These are phyloP conservation scores for Candida gigantensis DNA, from an alignment of 1,139 yeast genomes.

Conservation along the genomic window DNA sequence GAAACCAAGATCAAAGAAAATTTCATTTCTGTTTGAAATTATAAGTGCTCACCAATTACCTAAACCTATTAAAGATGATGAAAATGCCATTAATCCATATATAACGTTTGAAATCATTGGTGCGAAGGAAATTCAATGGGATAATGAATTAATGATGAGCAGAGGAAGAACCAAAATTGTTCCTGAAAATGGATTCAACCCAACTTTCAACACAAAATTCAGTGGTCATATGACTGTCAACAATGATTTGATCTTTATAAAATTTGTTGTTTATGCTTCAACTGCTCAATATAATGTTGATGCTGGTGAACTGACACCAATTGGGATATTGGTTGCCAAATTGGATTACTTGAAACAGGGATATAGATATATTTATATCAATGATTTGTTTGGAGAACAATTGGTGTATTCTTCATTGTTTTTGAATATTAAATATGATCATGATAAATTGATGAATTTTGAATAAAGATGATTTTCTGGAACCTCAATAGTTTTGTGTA, in stretches of 20 bases:
- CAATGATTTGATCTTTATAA: slow-evolving; percentile 36
- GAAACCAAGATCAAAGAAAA: slow-evolving; percentile 6
- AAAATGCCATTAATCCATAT: slow-evolving; percentile 54
- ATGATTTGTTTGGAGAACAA: slow-evolving; percentile 79
- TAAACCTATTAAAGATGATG: slow-evolving; percentile 45
- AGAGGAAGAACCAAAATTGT: slow-evolving; percentile 38
- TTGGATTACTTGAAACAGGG: slow-evolving; percentile 66
- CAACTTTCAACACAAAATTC: slow-evolving; percentile 69
- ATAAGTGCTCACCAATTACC: slow-evolving; percentile 89
- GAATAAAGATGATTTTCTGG: neutral
- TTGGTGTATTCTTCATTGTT: slow-evolving; percentile 77
- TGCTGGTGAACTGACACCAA: slow-evolving; percentile 29
- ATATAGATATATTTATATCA: slow-evolving; percentile 75
- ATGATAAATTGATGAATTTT: neutral
- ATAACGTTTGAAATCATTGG: slow-evolving; percentile 61
- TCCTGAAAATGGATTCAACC: slow-evolving; percentile 77
- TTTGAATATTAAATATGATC: slow-evolving; percentile 45
- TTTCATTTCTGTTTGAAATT: slow-evolving; percentile 43
- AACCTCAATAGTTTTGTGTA: neutral
- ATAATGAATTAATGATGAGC: slow-evolving; percentile 12
- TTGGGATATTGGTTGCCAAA: slow-evolving; percentile 63
- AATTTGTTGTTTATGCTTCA: slow-evolving; percentile 26
- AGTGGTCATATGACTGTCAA: slow-evolving; percentile 35
- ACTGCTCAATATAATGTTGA: slow-evolving; percentile 19
- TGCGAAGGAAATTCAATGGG: slow-evolving; percentile 27